phyloP scores from a whole-genome alignment of 371 early-diverging fungal genomes.

The Thermomucor indicae-seudaticae region DNA sequence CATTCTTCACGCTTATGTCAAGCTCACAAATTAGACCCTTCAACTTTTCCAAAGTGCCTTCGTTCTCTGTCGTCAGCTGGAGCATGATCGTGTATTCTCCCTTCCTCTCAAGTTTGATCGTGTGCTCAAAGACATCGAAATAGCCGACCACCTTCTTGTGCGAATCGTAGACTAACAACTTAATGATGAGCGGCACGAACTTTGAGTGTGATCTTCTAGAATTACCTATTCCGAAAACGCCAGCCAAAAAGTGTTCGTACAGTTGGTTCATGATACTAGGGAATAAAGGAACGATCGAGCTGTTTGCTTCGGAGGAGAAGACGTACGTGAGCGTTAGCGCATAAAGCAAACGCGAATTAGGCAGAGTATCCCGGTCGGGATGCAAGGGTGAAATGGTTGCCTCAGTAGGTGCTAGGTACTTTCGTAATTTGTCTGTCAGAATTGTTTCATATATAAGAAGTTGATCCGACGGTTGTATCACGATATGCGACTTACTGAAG shows the following conservation, averaged over 20 bases:
- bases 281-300: constrained; percentile 57
- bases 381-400: constrained; percentile 61
- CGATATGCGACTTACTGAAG: constrained; percentile 23
- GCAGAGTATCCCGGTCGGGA: constrained; percentile 73
- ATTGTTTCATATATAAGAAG: background rate
- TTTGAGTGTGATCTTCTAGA: background rate
- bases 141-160: constrained; percentile 62
- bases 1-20: constrained; percentile 61
- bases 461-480: background rate
- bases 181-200: background rate
- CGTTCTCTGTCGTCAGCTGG: constrained; percentile 68
- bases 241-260: constrained; percentile 55
- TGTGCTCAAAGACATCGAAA: constrained; percentile 73
- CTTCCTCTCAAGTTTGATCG: constrained; percentile 63
- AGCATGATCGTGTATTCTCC: constrained; percentile 83
- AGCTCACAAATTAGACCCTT: constrained; percentile 58
- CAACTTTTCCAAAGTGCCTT: constrained; percentile 70
- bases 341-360: constrained; percentile 62
- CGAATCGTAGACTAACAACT: constrained; percentile 46
- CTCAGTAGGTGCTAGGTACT: constrained; percentile 64
- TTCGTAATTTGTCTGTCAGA: constrained; percentile 56
- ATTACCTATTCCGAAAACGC: constrained; percentile 48
- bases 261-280: constrained; percentile 62
- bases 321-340: constrained; percentile 73
- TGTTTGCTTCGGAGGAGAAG: constrained; percentile 47